phyloP scores from a whole-genome alignment of 164 flowering plant species.

The Kingdonia uniflora region DNA sequence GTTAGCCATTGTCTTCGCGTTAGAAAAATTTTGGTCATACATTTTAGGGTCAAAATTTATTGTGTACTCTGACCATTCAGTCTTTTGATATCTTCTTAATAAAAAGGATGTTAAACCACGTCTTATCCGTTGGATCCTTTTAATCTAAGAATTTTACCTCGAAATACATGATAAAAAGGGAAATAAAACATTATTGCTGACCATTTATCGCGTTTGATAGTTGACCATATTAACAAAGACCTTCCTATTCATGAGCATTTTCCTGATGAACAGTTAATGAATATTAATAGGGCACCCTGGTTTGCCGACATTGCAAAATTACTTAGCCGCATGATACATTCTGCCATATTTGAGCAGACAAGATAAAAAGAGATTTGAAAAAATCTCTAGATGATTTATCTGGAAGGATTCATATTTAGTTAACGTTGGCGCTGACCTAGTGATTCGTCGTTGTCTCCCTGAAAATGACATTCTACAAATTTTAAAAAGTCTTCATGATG shows the following conservation, averaged over 20 bases:
- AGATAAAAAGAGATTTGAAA: not conserved
- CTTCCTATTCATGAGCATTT: not conserved
- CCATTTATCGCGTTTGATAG: not conserved
- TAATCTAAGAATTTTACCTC: too few species aligned
- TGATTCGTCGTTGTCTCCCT: too few species aligned
- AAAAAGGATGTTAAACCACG: too few species aligned
- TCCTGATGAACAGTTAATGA: not conserved
- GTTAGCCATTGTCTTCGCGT: not conserved
- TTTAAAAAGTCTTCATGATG: not conserved
- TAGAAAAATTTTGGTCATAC: not conserved
- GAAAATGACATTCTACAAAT: too few species aligned
- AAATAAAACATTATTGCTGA: not conserved
- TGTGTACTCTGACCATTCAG: too few species aligned
- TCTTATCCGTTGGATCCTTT: too few species aligned
- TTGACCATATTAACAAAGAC: not conserved
- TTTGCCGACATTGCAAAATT: not conserved
- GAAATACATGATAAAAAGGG: not conserved
- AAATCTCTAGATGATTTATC: not conserved
- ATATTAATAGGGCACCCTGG: not conserved
- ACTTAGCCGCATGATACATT: not conserved
- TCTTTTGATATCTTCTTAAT: too few species aligned
- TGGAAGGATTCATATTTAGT: not conserved
- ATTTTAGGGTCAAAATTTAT: not conserved
- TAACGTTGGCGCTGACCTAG: too few species aligned
- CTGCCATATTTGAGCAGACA: not conserved